These are phyloP conservation scores for Citrullus mucosospermus DNA, from an alignment of 306 rosid genomes.

Conservation along the genomic window DNA sequence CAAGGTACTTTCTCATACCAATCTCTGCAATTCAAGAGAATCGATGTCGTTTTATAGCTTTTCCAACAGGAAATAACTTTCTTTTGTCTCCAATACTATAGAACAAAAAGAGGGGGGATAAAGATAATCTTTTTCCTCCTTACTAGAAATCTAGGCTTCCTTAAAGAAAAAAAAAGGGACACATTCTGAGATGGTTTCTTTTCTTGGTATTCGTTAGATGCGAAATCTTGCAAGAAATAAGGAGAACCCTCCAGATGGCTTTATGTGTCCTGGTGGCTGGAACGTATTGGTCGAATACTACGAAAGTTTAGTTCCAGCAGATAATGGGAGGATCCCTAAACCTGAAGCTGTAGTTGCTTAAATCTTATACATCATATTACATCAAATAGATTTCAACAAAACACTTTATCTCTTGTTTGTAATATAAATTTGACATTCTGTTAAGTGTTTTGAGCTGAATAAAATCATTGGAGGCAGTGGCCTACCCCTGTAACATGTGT, in stretches of 20 bases:
- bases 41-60: not conserved
- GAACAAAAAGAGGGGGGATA: not conserved
- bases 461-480: not conserved
- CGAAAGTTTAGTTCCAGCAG: slow-evolving; percentile 41
- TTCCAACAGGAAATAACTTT: not conserved
- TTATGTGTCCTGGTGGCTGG: slow-evolving; percentile 97
- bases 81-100: not conserved
- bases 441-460: not conserved
- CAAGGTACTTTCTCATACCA: slow-evolving; percentile 40
- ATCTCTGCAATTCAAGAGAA: not conserved
- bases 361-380: not conserved
- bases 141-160: not conserved
- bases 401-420: not conserved
- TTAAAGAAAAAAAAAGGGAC: not conserved
- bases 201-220: slow-evolving; percentile 33
- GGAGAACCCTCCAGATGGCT: slow-evolving; percentile 88
- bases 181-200: not conserved
- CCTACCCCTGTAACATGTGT: not conserved
- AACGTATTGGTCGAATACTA: slow-evolving; percentile 75
- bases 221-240: slow-evolving; percentile 71
- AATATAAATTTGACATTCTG: not conserved
- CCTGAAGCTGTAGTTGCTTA: slow-evolving; percentile 30
- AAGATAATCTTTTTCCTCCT: not conserved
- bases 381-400: not conserved
- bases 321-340: slow-evolving; percentile 42